A percentile compares a stretch with the other conserved stretches of the same genome.
These are phyloP conservation scores for Venustampulla echinocandica DNA, from an alignment of 495 filamentous ascomycete genomes.

Conservation along the genomic window DNA sequence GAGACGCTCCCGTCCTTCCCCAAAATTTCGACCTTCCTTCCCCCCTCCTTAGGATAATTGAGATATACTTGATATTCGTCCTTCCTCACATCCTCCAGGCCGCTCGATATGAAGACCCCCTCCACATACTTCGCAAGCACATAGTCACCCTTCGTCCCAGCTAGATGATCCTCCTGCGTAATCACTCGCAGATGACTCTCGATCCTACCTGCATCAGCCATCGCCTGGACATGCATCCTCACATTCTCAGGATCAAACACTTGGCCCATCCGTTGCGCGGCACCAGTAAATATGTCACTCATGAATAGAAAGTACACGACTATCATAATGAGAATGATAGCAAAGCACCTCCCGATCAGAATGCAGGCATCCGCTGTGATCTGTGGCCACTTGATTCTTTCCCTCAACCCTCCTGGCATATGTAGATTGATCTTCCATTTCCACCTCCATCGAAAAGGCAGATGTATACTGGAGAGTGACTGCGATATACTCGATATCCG, in stretches of 20 bases:
- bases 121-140: slow-evolving; percentile 75
- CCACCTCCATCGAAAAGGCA: slow-evolving; percentile 21
- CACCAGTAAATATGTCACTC: slow-evolving; percentile 63
- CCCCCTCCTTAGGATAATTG: slow-evolving; percentile 75
- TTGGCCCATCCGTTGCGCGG: slow-evolving; percentile 40
- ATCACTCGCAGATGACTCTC: slow-evolving; percentile 60
- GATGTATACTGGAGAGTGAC: slow-evolving; percentile 27
- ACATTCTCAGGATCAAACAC: slow-evolving; percentile 61
- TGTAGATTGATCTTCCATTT: slow-evolving; percentile 4
- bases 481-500: slow-evolving; percentile 38
- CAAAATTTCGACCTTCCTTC: slow-evolving; percentile 73
- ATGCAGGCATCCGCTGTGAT: slow-evolving; percentile 37
- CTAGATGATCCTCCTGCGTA: slow-evolving; percentile 75
- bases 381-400: slow-evolving; percentile 17
- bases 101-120: slow-evolving; percentile 56
- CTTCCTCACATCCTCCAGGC: slow-evolving; percentile 61
- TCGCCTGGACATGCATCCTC: slow-evolving; percentile 58
- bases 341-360: slow-evolving; percentile 61
- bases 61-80: slow-evolving; percentile 82
- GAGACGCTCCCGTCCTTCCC: slow-evolving; percentile 49
- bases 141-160: slow-evolving; percentile 83
- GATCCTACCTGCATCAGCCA: slow-evolving; percentile 59
- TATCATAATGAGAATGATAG: slow-evolving; percentile 61
- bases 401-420: slow-evolving; percentile 21
- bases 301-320: slow-evolving; percentile 79